Base-by-base conservation (phyloP, 805 yeast genomes). In the Saccharomycopsis sp. region DNA sequence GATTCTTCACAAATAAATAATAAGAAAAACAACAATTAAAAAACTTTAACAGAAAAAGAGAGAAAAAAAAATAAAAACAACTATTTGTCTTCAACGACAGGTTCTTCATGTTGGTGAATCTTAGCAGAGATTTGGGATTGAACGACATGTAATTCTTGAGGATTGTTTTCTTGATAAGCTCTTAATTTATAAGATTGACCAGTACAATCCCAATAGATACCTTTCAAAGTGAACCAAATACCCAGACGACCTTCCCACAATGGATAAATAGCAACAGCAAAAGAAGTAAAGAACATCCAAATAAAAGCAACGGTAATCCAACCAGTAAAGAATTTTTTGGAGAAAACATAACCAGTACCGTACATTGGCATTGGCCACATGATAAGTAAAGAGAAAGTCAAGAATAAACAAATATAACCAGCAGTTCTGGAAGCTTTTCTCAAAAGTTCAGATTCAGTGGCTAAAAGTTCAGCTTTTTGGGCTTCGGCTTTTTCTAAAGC, bases 331-430 rank as follows among this genome's bases (percentile, higher is more conserved):
- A 84, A 84, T 42, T 58, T 60, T 57, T 73, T 77, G 39, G 84
- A 74, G 60, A 86, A 87, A 31, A 86, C 66, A 54, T 86, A 86
- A 3, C 72, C 69, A 3, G 79, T 55, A 25, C 95, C 96, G 57
- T 79, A 86, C 92, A 87, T 79, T 49, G 96, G 95, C 86, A 86
- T 82, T 52, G 96, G 96, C 92, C 94, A 85, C 23, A 86, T 53
- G 20, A 87, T 69, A 25, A 86, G 61, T 37, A 86, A 62, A 35
- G 79, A 66, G 6, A 84, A 50, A 4, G 85, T 75, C 49, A 84
- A 66, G 32, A 70, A 61, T 2, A 72, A 58, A 55, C 88, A 80
- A 31, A 82, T 62, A 40, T 61, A 61, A 28, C 73, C 70, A 1
- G 88, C 92, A 31, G 62, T 61, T 50, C 70, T 77, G 36, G 83